Evolutionary conservation across 768 basidiomycete genomes (phyloP).

Genomic region (Tephrocybe sp.): DNA sequence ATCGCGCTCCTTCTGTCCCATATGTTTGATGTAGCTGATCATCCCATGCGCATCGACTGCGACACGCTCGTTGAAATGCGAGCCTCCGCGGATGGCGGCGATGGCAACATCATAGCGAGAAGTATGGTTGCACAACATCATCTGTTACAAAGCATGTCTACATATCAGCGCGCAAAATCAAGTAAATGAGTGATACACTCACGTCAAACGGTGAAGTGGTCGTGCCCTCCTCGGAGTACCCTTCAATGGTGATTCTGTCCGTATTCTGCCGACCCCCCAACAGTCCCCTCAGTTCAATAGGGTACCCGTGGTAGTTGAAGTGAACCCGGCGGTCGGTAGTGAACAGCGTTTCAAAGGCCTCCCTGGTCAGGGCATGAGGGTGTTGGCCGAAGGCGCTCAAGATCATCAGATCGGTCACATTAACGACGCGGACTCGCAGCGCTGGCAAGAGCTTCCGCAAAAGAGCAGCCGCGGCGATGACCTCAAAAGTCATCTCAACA

Average conservation of each 20-base stretch:
- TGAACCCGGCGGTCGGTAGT: slow-evolving; percentile 67
- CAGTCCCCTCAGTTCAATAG: slow-evolving; percentile 68
- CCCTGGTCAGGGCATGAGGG: slow-evolving; percentile 68
- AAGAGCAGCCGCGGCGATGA: slow-evolving; percentile 81
- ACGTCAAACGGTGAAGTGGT: slow-evolving; percentile 84
- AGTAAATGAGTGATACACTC: slow-evolving; percentile 16
- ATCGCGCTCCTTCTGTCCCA: slow-evolving; percentile 58
- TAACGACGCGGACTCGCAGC: slow-evolving; percentile 83
- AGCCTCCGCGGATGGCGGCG: slow-evolving; percentile 57
- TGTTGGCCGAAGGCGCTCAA: slow-evolving; percentile 68
- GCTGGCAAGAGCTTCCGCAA: slow-evolving; percentile 68
- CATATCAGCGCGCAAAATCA: background rate
- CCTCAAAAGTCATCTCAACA: slow-evolving; percentile 86
- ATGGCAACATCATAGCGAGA: slow-evolving; percentile 68
- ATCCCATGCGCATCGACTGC: slow-evolving; percentile 58
- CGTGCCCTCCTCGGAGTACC: slow-evolving; percentile 74
- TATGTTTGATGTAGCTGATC: slow-evolving; percentile 58
- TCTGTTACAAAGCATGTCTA: slow-evolving; percentile 42
- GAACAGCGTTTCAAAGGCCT: slow-evolving; percentile 70
- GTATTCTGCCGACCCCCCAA: slow-evolving; percentile 54
- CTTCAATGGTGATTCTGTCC: slow-evolving; percentile 54
- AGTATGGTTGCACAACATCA: slow-evolving; percentile 73
- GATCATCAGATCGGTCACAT: slow-evolving; percentile 89
- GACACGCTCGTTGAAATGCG: slow-evolving; percentile 50
- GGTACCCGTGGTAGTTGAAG: slow-evolving; percentile 86